Conservation (phyloP, 2,329 filamentous ascomycete genomes). For the Diplodia mutila region DNA sequence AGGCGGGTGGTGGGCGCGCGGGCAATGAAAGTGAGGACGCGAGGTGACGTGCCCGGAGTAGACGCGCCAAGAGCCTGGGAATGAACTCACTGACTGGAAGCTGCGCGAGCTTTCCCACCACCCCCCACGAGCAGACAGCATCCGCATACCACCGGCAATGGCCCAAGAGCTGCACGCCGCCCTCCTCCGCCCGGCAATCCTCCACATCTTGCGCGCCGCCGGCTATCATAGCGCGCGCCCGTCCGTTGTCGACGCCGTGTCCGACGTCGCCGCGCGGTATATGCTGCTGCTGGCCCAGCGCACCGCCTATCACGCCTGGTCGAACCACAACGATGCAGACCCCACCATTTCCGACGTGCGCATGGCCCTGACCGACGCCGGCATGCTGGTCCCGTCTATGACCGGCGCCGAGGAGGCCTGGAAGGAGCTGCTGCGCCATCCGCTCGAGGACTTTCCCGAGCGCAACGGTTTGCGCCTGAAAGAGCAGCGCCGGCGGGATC, state of each 20-base stretch:
- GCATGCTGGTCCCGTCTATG: conserved; percentile 71
- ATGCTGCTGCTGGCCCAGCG: conserved; percentile 73
- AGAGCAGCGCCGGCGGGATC: conserved; percentile 52
- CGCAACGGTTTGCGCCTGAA: conserved; percentile 45
- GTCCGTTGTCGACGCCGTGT: conserved; percentile 83
- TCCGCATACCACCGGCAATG: conserved; percentile 28
- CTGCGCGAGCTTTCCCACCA: conserved; percentile 21
- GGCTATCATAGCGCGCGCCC: conserved; percentile 85
- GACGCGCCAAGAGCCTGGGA: conserved; percentile 9
- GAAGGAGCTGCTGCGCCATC: conserved; percentile 54
- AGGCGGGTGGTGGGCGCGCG: not conserved
- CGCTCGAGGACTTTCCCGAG: conserved; percentile 48
- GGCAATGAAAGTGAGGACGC: conserved; percentile 16
- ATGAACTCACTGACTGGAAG: not conserved
- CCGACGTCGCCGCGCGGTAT: conserved; percentile 83
- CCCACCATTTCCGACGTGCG: conserved; percentile 77
- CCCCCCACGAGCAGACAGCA: not conserved
- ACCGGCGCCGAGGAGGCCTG: conserved; percentile 70
- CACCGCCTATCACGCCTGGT: conserved; percentile 71
- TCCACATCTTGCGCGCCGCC: conserved; percentile 88
- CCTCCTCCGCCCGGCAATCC: conserved; percentile 80
- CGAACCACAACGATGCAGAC: conserved; percentile 68
- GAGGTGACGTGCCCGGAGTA: conserved; percentile 13
- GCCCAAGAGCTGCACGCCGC: conserved; percentile 63
- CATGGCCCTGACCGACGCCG: conserved; percentile 81